Base-by-base conservation (phyloP, 2,329 filamentous ascomycete species). In the Microsporum audouinii region DNA sequence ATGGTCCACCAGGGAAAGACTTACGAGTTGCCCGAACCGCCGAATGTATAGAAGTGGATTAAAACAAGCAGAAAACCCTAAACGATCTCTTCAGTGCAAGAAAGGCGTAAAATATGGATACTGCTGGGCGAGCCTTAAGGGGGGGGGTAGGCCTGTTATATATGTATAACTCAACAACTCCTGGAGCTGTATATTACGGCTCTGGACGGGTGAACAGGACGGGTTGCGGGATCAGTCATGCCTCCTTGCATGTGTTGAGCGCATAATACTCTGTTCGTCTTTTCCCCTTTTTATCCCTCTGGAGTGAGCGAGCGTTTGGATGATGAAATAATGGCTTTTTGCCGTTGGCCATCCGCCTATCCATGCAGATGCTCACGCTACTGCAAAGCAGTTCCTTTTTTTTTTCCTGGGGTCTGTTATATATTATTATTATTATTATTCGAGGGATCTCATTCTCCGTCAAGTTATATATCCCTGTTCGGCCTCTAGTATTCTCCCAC, bases 61-160 rank as follows among this genome's bases (percentile, higher is more conserved):
- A 51, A 36, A n/a, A n/a, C n/a, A n/a, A 43, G 39, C 39, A 43
- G 17, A 36, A 55, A 55, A 38, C 12, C 51, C 51, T 55, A 55
- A 47, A 34, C 2, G 27, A 8, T 38, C 14, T 5, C 14, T 36
- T 36, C 12, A 14, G 51, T 31, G 31, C 34, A 36, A 36, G 33
- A 34, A 55, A 55, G 10, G 31, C 51, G n/a, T 55, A 55, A 55
- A 55, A 55, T 36, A 55, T 38, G 51, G 51, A 55, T 55, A 55
- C 51, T 23, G 23, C 39, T 43, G 39, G 39, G 10, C 10, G 45
- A 51, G 43, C 27, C 45, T 23, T 23, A 23, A 1, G 17, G 17
- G 17, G 17, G 17, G 17, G 17, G 8, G 8, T 8, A 12, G 38
- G 38, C 38, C 17, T 47, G 6, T 47, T 47, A 17, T 14, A 43